Evolutionary conservation across 495 filamentous ascomycete genomes (phyloP).

Genomic region (Penicillium taxi): DNA sequence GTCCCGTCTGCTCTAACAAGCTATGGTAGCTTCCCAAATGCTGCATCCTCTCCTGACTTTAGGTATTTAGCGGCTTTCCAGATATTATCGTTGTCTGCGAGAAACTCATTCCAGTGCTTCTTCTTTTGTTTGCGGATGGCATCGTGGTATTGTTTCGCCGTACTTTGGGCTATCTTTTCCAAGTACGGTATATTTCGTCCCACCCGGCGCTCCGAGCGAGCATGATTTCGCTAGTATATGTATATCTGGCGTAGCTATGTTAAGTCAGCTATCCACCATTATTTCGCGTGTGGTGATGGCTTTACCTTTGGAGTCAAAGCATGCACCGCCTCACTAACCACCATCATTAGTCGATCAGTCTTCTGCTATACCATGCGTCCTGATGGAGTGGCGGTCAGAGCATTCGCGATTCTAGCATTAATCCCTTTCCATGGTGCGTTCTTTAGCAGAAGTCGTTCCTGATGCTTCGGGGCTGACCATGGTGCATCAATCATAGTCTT

Average conservation of each 20-base stretch:
- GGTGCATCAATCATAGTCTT: slow-evolving; percentile 20
- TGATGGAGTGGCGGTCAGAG: slow-evolving; percentile 9
- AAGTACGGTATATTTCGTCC: slow-evolving; percentile 9
- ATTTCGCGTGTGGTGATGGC: slow-evolving; percentile 12
- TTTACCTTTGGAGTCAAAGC: slow-evolving; percentile 10
- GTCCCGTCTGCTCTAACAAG: slow-evolving; percentile 11
- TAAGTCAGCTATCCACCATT: slow-evolving; percentile 12
- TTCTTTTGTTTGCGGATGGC: slow-evolving; percentile 20
- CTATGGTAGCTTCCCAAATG: slow-evolving; percentile 14
- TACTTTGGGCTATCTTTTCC: slow-evolving; percentile 10
- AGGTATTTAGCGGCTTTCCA: slow-evolving; percentile 21
- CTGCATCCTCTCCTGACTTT: slow-evolving; percentile 13
- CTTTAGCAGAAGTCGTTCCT: slow-evolving; percentile 21
- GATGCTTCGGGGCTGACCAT: slow-evolving; percentile 4
- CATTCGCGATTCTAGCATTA: slow-evolving; percentile 15
- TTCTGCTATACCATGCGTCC: slow-evolving; percentile 15
- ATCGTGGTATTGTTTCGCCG: slow-evolving; percentile 19
- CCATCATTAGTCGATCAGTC: slow-evolving; percentile 13
- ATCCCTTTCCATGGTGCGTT: slow-evolving; percentile 25
- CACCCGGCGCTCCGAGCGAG: slow-evolving; percentile 9
- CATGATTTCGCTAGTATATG: slow-evolving; percentile 10
- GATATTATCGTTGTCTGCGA: slow-evolving; percentile 20
- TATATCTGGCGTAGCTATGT: slow-evolving; percentile 8
- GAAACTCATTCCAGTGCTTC: slow-evolving; percentile 20
- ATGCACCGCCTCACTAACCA: slow-evolving; percentile 5